phyloP scores from a whole-genome alignment of 1,284 basidiomycete species.

The Ustilago nuda region DNA sequence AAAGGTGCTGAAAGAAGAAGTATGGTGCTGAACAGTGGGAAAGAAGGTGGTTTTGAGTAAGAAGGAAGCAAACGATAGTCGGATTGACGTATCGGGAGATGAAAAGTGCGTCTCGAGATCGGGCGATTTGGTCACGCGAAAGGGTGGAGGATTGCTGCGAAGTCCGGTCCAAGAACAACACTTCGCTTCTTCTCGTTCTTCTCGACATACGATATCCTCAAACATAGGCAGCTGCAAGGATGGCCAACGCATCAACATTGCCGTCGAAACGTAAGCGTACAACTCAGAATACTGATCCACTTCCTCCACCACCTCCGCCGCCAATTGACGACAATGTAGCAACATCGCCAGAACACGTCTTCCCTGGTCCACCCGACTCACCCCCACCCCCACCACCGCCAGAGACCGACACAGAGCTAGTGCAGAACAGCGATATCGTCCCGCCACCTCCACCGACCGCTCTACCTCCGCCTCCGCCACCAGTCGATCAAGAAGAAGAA shows the following conservation, averaged over 20 bases:
- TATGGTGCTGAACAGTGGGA: background rate
- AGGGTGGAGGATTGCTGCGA: conserved; percentile 29
- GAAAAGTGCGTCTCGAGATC: background rate
- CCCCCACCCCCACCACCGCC: conserved; percentile 51
- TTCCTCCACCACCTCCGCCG: conserved; percentile 33
- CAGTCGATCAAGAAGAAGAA: conserved; percentile 18
- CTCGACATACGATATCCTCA: background rate
- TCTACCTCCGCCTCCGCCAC: conserved; percentile 32
- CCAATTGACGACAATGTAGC: conserved; percentile 8
- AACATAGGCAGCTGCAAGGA: background rate
- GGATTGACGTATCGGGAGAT: background rate
- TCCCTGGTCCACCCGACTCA: conserved; percentile 21
- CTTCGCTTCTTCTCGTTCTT: conserved; percentile 13
- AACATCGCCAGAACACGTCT: background rate
- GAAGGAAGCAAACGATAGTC: background rate
- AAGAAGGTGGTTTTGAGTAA: background rate
- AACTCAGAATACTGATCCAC: background rate
- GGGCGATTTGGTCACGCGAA: conserved; percentile 18
- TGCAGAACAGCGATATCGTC: conserved; percentile 28
- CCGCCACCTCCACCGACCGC: conserved; percentile 33
- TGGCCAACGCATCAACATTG: conserved; percentile 9
- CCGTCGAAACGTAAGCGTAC: conserved; percentile 30
- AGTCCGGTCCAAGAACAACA: conserved; percentile 6
- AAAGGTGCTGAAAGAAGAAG: no score
- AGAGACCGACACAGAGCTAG: conserved; percentile 17